phyloP scores from a whole-genome alignment of 257 asterid species.

The Fraxinus quadrangulata region DNA sequence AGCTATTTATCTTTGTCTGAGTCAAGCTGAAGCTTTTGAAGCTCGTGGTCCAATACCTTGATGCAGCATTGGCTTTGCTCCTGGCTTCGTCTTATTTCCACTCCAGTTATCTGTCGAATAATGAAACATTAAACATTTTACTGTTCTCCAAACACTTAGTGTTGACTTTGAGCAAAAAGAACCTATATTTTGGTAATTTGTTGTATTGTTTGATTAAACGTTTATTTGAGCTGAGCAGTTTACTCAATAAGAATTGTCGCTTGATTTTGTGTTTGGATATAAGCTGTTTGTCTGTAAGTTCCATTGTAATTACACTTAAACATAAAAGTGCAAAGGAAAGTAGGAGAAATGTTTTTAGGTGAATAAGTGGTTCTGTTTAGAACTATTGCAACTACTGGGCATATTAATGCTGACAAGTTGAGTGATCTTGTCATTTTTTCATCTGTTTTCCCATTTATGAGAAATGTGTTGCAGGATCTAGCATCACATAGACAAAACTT shows the following conservation, averaged over 20 bases:
- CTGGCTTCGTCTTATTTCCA: not conserved
- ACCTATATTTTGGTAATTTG: not conserved
- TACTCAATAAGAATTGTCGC: not conserved
- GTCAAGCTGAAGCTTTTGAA: slow-evolving; percentile 21
- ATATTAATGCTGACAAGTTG: not conserved
- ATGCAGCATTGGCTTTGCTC: not conserved
- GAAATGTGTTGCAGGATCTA: not conserved
- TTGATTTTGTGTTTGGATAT: not conserved
- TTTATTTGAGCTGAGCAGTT: not conserved
- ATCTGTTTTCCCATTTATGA: not conserved
- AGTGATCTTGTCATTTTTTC: not conserved
- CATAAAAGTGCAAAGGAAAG: not conserved
- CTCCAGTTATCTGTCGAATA: not conserved
- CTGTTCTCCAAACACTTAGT: not conserved
- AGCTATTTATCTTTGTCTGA: slow-evolving; percentile 13
- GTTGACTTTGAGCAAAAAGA: slow-evolving; percentile 18
- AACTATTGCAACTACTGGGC: not conserved
- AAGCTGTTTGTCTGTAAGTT: not conserved
- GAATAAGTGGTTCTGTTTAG: not conserved
- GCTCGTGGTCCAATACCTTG: slow-evolving; percentile 18
- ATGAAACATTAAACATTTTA: slow-evolving; percentile 6
- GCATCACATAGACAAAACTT: not conserved
- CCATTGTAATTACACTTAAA: not conserved
- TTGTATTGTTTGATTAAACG: not conserved
- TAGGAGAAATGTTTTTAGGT: not conserved